Conservation (phyloP, 2,329 filamentous ascomycete genomes). For the Truncatella angustata region DNA sequence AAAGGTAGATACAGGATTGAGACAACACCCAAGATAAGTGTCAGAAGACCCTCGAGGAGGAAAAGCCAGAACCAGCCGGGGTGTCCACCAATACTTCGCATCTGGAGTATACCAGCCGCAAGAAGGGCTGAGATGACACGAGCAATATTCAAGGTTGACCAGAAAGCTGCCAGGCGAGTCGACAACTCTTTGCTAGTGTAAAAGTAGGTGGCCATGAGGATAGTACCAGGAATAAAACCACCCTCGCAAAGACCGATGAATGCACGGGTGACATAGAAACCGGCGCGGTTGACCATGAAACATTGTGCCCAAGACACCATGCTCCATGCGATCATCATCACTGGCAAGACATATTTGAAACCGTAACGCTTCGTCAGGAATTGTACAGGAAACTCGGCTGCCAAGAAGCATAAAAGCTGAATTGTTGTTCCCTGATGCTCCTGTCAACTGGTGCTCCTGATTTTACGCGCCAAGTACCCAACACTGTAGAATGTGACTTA, state of each 20-base stretch:
- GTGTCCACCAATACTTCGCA: slow-evolving; percentile 45
- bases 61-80: slow-evolving; percentile 57
- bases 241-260: slow-evolving; percentile 54
- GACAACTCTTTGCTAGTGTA: slow-evolving; percentile 69
- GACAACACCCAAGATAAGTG: slow-evolving; percentile 49
- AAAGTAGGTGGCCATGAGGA: slow-evolving; percentile 70
- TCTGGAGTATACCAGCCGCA: slow-evolving; percentile 45
- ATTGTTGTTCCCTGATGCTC: slow-evolving; percentile 46
- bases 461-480: background rate
- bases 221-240: slow-evolving; percentile 58
- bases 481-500: slow-evolving; percentile 19
- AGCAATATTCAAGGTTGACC: slow-evolving; percentile 50
- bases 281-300: slow-evolving; percentile 44
- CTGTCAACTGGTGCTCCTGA: background rate
- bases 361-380: slow-evolving; percentile 57
- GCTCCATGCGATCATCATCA: slow-evolving; percentile 50
- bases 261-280: slow-evolving; percentile 50
- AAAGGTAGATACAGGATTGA: slow-evolving; percentile 60
- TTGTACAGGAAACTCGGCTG: slow-evolving; percentile 58
- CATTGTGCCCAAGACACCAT: slow-evolving; percentile 46
- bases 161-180: slow-evolving; percentile 66
- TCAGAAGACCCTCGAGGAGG: slow-evolving; percentile 41
- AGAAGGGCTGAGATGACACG: slow-evolving; percentile 46
- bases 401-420: slow-evolving; percentile 52
- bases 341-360: slow-evolving; percentile 54